Evolutionary conservation across 2,329 filamentous ascomycete genomes (phyloP).

Genomic region (Penicillium sp.): DNA sequence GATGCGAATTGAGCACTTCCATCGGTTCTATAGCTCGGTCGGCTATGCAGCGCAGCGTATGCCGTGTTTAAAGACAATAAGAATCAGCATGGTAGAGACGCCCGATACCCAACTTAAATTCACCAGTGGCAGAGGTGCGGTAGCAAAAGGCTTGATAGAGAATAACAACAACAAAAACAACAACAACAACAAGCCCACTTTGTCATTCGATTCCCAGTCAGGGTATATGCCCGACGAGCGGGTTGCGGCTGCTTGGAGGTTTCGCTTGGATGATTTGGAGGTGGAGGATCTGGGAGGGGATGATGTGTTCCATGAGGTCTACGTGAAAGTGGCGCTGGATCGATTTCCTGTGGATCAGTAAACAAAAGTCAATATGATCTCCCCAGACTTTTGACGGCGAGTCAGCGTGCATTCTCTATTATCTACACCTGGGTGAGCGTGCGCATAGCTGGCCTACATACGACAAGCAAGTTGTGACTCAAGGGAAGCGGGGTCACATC

Average conservation of each 20-base stretch:
- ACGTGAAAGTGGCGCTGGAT: too few species aligned
- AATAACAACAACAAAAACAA: background rate
- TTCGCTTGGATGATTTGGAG: background rate
- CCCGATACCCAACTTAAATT: background rate
- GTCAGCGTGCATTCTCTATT: too few species aligned
- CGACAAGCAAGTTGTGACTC: too few species aligned
- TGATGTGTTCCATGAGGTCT: background rate
- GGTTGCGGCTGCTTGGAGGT: conserved; percentile 5
- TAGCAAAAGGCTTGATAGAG: too few species aligned
- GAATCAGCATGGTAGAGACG: background rate
- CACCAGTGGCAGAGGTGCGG: background rate
- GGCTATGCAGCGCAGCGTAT: conserved; percentile 6
- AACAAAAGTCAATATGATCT: too few species aligned
- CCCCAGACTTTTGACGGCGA: too few species aligned
- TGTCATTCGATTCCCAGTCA: background rate
- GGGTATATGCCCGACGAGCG: conserved; percentile 4
- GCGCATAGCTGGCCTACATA: too few species aligned
- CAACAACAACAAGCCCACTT: background rate
- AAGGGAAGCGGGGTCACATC: too few species aligned
- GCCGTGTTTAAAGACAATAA: background rate
- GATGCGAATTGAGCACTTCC: background rate
- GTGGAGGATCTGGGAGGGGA: background rate
- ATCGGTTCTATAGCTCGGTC: background rate
- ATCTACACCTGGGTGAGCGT: too few species aligned
- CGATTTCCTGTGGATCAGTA: too few species aligned